Evolutionary conservation across 148 eudicot genomes (phyloP).

Genomic region (Rhododendron griersonianum): DNA sequence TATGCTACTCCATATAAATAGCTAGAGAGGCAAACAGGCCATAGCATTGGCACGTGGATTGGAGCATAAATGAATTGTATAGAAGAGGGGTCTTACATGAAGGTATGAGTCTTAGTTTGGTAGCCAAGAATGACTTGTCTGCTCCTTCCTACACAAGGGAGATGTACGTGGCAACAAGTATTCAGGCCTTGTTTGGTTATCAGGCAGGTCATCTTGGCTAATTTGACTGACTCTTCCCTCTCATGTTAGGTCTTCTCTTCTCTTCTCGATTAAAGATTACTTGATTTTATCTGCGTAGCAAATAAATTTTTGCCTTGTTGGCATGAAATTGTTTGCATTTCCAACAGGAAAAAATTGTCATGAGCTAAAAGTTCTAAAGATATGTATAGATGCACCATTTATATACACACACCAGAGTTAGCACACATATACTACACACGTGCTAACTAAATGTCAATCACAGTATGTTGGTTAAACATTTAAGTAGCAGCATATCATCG

Average conservation of each 20-base stretch:
- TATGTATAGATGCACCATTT: too few relatives aligned
- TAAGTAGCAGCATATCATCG: too few relatives aligned
- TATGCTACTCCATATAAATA: background rate
- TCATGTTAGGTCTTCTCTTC: constrained; percentile 23
- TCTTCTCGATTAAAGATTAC: background rate
- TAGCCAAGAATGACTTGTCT: constrained; percentile 28
- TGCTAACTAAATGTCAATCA: too few relatives aligned
- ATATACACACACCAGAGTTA: too few relatives aligned
- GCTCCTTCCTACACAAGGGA: background rate
- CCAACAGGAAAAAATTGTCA: too few relatives aligned
- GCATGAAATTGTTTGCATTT: too few relatives aligned
- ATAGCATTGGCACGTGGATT: background rate
- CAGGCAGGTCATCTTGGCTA: constrained; percentile 19
- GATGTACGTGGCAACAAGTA: background rate
- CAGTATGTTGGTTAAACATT: too few relatives aligned
- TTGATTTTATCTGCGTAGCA: too few relatives aligned
- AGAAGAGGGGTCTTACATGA: constrained; percentile 19
- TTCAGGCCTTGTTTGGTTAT: background rate
- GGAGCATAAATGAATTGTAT: too few relatives aligned
- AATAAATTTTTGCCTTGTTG: too few relatives aligned
- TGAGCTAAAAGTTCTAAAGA: too few relatives aligned
- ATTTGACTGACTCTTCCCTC: constrained; percentile 5
- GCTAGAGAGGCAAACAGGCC: background rate
- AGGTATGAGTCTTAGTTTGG: constrained; percentile 14
- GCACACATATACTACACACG: too few relatives aligned